Base-by-base conservation (phyloP, 768 basidiomycete genomes). In the Antrodiella citrinella region DNA sequence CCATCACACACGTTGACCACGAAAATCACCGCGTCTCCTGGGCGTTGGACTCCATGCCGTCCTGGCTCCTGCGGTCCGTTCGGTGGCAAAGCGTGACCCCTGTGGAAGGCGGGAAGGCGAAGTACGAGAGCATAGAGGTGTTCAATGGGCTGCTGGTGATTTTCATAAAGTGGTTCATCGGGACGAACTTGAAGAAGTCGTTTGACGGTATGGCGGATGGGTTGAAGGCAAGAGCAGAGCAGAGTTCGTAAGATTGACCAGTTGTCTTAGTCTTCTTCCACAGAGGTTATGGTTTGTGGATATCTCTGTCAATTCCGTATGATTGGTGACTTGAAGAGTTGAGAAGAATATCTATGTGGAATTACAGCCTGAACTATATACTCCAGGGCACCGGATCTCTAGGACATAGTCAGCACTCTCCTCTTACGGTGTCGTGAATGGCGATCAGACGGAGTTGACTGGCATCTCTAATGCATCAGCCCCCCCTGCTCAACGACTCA, bases 121-220 rank as follows among this genome's bases (percentile, higher is more conserved):
- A 70, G 44, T 88, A 88, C 54, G 82, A 86, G 63, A 78, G 75
- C 4, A 63, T 72, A 7, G 82, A 83, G 58, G 79, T 78, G 23
- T 86, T 85, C 47, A 63, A 64, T 15, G 83, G 83, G 0, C 15
- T 74, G 1, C 48, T 77, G 10, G 82, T 82, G 30, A 80, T 82
- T 56, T 1, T 79, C 9, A 63, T 84, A 47, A 71, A 68, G 55
- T 65, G 68, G 38, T 69, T 76, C 48, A 58, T 79, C 12, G 65
- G 70, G 12, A 52, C 57, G 12, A 71, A 74, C 40, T 59, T 86
- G 45, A 60, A 62, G 22, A 39, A 61, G 45, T 77, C 74, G 0
- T 79, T 82, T 44, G 54, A 60, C 5, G 81, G 76, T 1, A 77
- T 80, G 68, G 81, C 76, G 0, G 73, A 77, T 44, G 76, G 70